Conservation (phyloP, 2,329 filamentous ascomycete genomes). For the Trichophyton benhamiae region DNA sequence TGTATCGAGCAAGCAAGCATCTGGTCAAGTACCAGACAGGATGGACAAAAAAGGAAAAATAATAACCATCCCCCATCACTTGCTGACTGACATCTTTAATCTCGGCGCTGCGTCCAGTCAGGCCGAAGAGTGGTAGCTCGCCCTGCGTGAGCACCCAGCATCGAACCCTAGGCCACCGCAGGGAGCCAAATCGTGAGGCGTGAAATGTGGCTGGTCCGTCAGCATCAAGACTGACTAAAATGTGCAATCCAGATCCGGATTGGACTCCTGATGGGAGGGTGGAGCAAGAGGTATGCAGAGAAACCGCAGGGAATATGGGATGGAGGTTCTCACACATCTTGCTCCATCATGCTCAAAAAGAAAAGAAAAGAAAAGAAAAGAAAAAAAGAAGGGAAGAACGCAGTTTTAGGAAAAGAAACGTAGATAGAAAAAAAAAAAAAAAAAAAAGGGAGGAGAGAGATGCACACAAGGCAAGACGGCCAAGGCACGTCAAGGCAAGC, state of each 20-base stretch:
- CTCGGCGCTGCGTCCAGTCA: constrained; percentile 3
- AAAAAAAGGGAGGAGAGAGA: not conserved
- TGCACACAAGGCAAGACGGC: not conserved
- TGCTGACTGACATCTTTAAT: not conserved
- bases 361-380: constrained; percentile 1
- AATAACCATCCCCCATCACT: not conserved
- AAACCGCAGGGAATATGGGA: constrained; percentile 3
- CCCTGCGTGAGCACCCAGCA: not conserved
- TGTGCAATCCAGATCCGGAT: not conserved
- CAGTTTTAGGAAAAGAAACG: too few species aligned
- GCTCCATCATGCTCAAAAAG: constrained; percentile 2
- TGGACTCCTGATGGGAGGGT: not conserved
- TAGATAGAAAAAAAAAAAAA: too few species aligned
- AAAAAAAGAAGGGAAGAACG: not conserved
- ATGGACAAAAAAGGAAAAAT: not conserved
- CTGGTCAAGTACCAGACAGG: not conserved
- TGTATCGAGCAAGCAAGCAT: not conserved
- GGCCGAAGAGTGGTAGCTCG: not conserved
- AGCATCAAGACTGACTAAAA: not conserved
- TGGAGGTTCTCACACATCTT: constrained; percentile 3
- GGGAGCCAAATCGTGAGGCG: constrained; percentile 3
- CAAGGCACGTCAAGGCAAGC: not conserved
- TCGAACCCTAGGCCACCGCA: not conserved
- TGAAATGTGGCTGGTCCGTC: constrained; percentile 1
- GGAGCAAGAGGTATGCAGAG: constrained; percentile 1